phyloP scores from a whole-genome alignment of 2,329 filamentous ascomycete genomes.

The Alternaria atra region DNA sequence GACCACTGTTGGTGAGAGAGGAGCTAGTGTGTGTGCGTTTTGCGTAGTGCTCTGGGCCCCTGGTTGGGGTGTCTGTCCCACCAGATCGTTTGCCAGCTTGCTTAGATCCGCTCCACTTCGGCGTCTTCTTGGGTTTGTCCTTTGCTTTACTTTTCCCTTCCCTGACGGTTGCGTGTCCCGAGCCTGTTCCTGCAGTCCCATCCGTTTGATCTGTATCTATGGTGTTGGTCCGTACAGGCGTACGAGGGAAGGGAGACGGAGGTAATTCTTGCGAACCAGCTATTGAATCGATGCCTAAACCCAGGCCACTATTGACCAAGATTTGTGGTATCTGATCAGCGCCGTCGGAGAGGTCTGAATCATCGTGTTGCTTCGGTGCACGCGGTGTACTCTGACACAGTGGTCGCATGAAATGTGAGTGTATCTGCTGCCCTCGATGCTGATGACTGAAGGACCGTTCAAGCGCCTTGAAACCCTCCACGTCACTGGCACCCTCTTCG shows the following conservation, averaged over 20 bases:
- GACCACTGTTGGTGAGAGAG: constrained; percentile 36
- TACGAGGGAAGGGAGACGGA: constrained; percentile 27
- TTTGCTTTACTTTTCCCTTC: constrained; percentile 42
- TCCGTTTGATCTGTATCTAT: constrained; percentile 46
- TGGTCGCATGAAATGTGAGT: constrained; percentile 70
- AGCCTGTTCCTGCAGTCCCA: constrained; percentile 38
- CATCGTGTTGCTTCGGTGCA: constrained; percentile 41
- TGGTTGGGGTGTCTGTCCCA: constrained; percentile 43
- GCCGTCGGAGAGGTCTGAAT: constrained; percentile 47
- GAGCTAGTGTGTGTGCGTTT: constrained; percentile 32
- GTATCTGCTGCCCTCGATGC: constrained; percentile 65
- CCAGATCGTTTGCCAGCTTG: constrained; percentile 34
- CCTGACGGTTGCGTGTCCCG: constrained; percentile 28
- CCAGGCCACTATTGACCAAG: constrained; percentile 33
- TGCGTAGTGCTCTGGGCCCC: constrained; percentile 31
- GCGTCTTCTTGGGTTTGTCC: constrained; percentile 43
- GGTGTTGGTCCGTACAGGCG: constrained; percentile 41
- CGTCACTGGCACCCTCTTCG: constrained; percentile 68
- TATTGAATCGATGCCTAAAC: constrained; percentile 37
- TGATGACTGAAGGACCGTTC: constrained; percentile 70
- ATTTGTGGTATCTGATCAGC: constrained; percentile 44
- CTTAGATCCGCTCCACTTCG: constrained; percentile 41
- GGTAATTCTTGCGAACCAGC: constrained; percentile 32
- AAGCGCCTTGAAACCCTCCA: constrained; percentile 70
- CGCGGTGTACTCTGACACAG: constrained; percentile 61